These are phyloP conservation scores for Talaromyces stipitatus DNA, from an alignment of 495 filamentous ascomycete genomes.

Conservation along the genomic window DNA sequence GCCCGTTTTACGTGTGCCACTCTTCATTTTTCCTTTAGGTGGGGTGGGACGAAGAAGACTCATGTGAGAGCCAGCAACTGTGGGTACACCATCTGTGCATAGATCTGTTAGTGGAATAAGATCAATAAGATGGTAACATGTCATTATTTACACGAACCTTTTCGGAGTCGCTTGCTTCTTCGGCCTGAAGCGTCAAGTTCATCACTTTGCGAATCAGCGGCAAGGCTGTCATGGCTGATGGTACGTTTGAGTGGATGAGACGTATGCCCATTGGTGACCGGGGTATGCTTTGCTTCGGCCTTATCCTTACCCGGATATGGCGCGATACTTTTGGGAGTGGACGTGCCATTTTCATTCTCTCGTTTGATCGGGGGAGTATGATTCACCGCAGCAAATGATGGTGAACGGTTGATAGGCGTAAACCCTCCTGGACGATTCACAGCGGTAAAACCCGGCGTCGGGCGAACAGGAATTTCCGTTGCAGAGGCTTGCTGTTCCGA, in stretches of 20 bases:
- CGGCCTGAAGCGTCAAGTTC: conserved; percentile 68
- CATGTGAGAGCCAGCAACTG: conserved; percentile 95
- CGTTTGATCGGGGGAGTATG: conserved; percentile 38
- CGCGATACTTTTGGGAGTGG: conserved; percentile 32
- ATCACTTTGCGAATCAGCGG: conserved; percentile 49
- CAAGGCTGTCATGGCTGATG: conserved; percentile 63
- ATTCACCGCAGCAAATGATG: conserved; percentile 49
- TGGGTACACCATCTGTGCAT: conserved; percentile 69
- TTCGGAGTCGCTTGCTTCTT: conserved; percentile 87
- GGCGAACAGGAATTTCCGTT: conserved; percentile 43
- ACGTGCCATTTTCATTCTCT: conserved; percentile 40
- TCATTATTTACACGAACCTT: conserved; percentile 50
- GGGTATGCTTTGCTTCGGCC: conserved; percentile 35
- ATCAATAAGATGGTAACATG: conserved; percentile 1
- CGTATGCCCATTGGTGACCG: conserved; percentile 49
- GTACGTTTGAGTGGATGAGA: conserved; percentile 69
- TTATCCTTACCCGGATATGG: conserved; percentile 20
- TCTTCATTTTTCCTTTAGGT: conserved; percentile 61
- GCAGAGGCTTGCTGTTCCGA: conserved; percentile 29
- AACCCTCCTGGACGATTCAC: conserved; percentile 67
- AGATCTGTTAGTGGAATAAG: conserved; percentile 8
- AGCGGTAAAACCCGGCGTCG: conserved; percentile 67
- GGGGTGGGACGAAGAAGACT: conserved; percentile 78
- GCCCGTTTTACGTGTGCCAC: conserved; percentile 57
- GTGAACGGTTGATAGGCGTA: conserved; percentile 59